Base-by-base conservation (phyloP, 2,329 filamentous ascomycete genomes). In the Emmonsiellopsis sp. region DNA sequence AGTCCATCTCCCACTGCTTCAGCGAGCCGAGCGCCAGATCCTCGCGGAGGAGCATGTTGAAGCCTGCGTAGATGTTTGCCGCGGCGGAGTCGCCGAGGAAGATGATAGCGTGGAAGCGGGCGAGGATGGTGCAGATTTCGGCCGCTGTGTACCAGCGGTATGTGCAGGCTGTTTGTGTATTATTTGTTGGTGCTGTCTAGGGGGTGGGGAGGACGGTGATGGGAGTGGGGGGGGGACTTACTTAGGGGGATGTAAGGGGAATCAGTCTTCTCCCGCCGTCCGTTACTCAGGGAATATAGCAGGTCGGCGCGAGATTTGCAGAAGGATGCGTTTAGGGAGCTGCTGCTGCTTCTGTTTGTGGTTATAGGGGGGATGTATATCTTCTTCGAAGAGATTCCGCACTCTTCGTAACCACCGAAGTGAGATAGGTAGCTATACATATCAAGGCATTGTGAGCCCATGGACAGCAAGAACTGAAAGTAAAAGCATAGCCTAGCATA, bases 41-140 rank as follows among this genome's bases (percentile, higher is more conserved):
- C 57, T 71, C 65, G 34, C 71, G 67, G 2, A 75, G 61, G 7
- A 76, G 65, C 45, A 74, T 68, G 57, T 74, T 75, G 56, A 76
- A 67, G 31, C 68, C 72, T n/a, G 68, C 65, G 58, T 76, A 75
- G 45, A 73, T 64, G 39, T 68, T 62, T 49, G 66, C 63, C 13
- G 72, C 61, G 33, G 66, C 61, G 42, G 68, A 62, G 53, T 76
- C 72, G 27, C 73, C 73, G 43, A 74, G 56, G 53, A 76, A 75
- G 14, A 69, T 56, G 5, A 75, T 54, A 14, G 63, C 62, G 46
- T 71, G 69, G 55, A 75, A 74, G 17, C 71, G 67, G 51, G 69
- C 65, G 31, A 75, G 63, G 17, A 74, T 73, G 60, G 71, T 70
- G 58, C 73, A 75, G 43, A 74, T 70, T 53, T 75, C 71, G 7